These are phyloP conservation scores for Aegilops bicornis DNA, from an alignment of 176 grass and related monocot species.

Conservation along the genomic window DNA sequence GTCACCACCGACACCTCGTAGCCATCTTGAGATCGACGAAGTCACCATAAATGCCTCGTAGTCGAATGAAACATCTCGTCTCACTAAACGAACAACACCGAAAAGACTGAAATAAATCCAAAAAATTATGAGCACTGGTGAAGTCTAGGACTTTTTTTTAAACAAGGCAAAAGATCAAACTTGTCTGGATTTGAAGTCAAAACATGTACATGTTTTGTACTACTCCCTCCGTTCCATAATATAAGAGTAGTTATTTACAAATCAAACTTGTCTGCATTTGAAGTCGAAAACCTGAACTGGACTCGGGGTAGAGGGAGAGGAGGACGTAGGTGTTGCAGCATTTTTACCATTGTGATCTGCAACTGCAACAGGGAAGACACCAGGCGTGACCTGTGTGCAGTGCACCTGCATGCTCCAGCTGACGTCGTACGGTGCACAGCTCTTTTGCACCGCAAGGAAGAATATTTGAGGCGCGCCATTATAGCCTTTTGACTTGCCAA, in stretches of 20 bases:
- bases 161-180: too few species aligned
- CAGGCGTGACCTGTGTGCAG: neutral
- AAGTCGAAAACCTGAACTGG: neutral
- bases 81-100: too few species aligned
- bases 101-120: too few species aligned
- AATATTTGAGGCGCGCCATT: neutral
- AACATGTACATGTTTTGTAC: neutral
- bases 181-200: too few species aligned
- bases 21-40: too few species aligned
- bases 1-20: too few species aligned
- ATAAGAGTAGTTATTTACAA: neutral
- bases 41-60: too few species aligned
- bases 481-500: neutral
- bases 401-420: conserved; percentile 6
- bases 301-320: too few species aligned
- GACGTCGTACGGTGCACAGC: neutral
- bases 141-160: too few species aligned
- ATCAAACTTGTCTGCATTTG: neutral
- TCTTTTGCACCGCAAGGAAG: neutral
- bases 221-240: too few species aligned
- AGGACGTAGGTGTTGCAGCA: neutral
- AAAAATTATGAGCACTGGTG: too few species aligned
- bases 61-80: too few species aligned
- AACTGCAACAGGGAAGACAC: neutral
- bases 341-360: neutral